Percentiles rank a stretch among this genome's conserved stretches.
phyloP scores from a whole-genome alignment of 345 rosid genomes.

The Pistacia vera region DNA sequence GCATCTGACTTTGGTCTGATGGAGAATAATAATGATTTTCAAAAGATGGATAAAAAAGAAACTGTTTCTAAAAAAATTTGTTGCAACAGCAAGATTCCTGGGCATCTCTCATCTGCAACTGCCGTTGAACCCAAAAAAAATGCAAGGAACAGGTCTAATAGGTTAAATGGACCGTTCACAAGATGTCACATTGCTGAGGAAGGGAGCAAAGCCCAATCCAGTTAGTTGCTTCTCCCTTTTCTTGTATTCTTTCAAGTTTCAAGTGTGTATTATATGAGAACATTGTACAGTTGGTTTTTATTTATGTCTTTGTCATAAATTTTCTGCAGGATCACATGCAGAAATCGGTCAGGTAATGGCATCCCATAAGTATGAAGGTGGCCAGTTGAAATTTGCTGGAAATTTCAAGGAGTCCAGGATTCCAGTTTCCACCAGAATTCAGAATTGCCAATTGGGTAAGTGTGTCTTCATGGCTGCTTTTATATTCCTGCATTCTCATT shows the following conservation, averaged over 20 bases:
- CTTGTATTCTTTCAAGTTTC: neutral
- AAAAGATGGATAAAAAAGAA: neutral
- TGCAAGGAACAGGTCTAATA: neutral
- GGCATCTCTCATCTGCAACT: neutral
- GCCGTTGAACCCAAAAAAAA: neutral
- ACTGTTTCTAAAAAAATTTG: neutral
- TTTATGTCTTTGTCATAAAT: neutral
- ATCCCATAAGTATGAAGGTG: neutral
- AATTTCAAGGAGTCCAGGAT: neutral
- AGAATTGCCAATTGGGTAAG: slow-evolving; percentile 11
- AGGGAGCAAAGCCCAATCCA: slow-evolving; percentile 8
- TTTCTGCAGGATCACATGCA: neutral
- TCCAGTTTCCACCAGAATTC: neutral
- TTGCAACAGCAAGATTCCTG: slow-evolving; percentile 6
- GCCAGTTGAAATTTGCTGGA: neutral
- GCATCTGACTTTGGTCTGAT: slow-evolving; percentile 4
- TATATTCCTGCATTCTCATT: neutral
- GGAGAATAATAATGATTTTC: neutral
- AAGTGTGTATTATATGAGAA: neutral
- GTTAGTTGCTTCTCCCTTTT: slow-evolving; percentile 15
- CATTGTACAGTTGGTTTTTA: too few species aligned
- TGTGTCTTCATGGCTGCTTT: neutral
- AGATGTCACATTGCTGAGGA: slow-evolving; percentile 2
- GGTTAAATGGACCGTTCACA: slow-evolving; percentile 1
- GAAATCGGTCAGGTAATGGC: neutral